Evolutionary conservation across 1,139 yeast genomes (phyloP).

Genomic region (Saccharomyces pastorianus): DNA sequence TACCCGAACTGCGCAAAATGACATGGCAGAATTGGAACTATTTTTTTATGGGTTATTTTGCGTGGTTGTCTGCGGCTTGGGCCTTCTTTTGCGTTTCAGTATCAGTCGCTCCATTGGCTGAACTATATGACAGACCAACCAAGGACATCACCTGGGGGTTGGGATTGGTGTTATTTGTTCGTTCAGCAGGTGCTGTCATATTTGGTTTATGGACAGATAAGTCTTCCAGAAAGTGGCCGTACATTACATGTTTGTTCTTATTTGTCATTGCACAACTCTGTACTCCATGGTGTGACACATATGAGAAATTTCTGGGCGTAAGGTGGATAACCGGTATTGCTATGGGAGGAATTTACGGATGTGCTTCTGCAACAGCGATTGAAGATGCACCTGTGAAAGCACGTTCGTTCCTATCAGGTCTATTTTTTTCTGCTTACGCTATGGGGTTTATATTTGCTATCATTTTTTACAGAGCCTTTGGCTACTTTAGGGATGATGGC

Average conservation of each 20-base stretch:
- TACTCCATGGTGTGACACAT: conserved; percentile 46
- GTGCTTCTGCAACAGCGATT: conserved; percentile 42
- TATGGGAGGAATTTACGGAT: conserved; percentile 47
- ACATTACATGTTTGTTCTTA: conserved; percentile 37
- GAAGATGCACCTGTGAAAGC: conserved; percentile 41
- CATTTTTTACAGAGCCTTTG: conserved; percentile 38
- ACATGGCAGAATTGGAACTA: conserved; percentile 37
- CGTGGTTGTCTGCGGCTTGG: conserved; percentile 48
- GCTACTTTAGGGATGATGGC: conserved; percentile 26
- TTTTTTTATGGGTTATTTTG: conserved; percentile 40
- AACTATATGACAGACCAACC: conserved; percentile 35
- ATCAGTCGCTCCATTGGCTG: conserved; percentile 40
- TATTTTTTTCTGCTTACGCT: conserved; percentile 40
- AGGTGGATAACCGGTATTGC: conserved; percentile 44
- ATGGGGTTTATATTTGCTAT: conserved; percentile 41
- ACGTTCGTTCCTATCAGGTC: conserved; percentile 39
- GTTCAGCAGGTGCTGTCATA: conserved; percentile 52
- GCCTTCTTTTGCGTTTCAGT: conserved; percentile 48
- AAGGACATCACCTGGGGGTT: conserved; percentile 50
- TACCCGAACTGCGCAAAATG: conserved; percentile 33
- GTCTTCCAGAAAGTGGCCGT: conserved; percentile 51
- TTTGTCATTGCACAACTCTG: conserved; percentile 45
- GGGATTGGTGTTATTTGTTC: conserved; percentile 49
- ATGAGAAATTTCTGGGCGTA: conserved; percentile 44
- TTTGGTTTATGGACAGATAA: conserved; percentile 48